phyloP scores from a whole-genome alignment of 371 early-diverging fungal species.

The Syncephalastrum racemosum region DNA sequence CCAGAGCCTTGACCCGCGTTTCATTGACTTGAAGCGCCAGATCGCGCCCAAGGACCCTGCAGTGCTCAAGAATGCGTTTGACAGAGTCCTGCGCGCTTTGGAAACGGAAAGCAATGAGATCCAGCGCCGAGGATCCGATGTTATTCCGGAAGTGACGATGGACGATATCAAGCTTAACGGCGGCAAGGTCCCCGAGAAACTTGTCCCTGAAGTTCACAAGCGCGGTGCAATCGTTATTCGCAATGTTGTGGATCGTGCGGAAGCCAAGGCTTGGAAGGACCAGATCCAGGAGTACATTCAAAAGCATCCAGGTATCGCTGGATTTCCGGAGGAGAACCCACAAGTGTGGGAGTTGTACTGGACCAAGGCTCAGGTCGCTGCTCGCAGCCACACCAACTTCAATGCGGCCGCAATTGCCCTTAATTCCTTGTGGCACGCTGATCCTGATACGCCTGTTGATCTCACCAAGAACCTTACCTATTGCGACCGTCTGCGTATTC shows the following conservation, averaged over 20 bases:
- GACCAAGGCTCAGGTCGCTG: constrained; percentile 27
- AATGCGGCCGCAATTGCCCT: constrained; percentile 26
- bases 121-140: constrained; percentile 24
- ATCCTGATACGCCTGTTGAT: constrained; percentile 26
- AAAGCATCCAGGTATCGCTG: constrained; percentile 23
- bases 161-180: constrained; percentile 29
- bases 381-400: constrained; percentile 34
- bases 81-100: constrained; percentile 22
- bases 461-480: constrained; percentile 34
- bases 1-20: constrained; percentile 22
- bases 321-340: constrained; percentile 35
- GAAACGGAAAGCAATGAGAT: constrained; percentile 30
- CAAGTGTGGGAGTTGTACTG: constrained; percentile 46
- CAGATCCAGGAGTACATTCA: constrained; percentile 30
- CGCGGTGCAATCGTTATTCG: constrained; percentile 38
- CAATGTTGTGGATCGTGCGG: constrained; percentile 25
- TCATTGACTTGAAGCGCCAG: constrained; percentile 26
- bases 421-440: constrained; percentile 38
- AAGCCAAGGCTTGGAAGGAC: constrained; percentile 33
- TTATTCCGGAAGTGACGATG: constrained; percentile 30
- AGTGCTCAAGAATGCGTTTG: constrained; percentile 25
- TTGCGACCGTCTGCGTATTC: constrained; percentile 43
- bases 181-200: constrained; percentile 29
- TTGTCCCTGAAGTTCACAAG: constrained; percentile 24
- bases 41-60: constrained; percentile 23